Evolutionary conservation across 2,329 filamentous ascomycete genomes (phyloP), one percentile per base, ranked within the genome.

Genomic region (Phoma sp.): DNA sequence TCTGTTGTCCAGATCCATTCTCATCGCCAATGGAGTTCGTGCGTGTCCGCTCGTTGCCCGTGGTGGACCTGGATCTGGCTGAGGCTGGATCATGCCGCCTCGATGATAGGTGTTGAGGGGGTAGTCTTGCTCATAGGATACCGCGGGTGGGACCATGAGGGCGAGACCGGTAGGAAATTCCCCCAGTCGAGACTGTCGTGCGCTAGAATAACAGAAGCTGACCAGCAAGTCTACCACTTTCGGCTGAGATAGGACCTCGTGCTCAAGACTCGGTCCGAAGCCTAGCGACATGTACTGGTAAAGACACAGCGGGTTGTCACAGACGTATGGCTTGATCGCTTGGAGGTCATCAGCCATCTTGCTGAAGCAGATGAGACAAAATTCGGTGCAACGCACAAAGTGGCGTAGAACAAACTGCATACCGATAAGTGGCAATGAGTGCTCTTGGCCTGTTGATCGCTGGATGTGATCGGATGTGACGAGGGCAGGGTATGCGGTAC

Each of bases 221-320:
- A 96, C 76, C 0, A 97, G 82, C 2, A 97, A 80, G 69, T 97
- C 93, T 12, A 96, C 90, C 0, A 96, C 91, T 51, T 87, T 85
- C 1, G 92, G 91, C 69, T 93, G 90, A 12, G 85, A 84, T 24
- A 89, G 69, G 21, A 97, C 89, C 68, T 96, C 92, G 69, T 93
- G 87, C 71, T 97, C 92, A 51, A 96, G 86, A 64, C 86, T 92
- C 1, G 91, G 89, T 0, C 92, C 93, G 67, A 96, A 88, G 0
- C 91, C 92, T n/a, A 96, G 80, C 15, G 85, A 82, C 82, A 96
- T 90, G 76, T 95, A 96, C 69, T 97, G 93, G 67, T 90, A 96
- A 4, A 96, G 78, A 67, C 93, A 97, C 3, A 97, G 80, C 1
- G 82, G 80, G 12, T 85, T 83, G 21, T 85, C 84, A 75, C 93